These are phyloP conservation scores for Thelephora terrestris DNA, from an alignment of 1,284 basidiomycete genomes.

Conservation along the genomic window DNA sequence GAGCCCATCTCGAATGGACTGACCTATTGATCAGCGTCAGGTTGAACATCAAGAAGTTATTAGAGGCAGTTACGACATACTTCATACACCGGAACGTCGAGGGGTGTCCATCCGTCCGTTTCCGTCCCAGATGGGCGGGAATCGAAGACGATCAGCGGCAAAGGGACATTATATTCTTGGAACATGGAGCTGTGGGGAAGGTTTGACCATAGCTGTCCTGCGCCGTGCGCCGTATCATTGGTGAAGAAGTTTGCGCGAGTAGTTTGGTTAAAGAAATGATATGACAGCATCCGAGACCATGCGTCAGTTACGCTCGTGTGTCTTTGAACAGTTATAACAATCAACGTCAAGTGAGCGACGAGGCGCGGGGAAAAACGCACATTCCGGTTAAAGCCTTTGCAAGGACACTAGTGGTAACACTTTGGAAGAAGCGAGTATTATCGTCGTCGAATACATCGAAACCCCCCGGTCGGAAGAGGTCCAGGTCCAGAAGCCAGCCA, in stretches of 20 bases:
- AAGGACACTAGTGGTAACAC: slow-evolving; percentile 45
- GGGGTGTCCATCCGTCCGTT: slow-evolving; percentile 28
- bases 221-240: slow-evolving; percentile 48
- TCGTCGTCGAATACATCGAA: slow-evolving; percentile 30
- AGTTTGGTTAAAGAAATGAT: slow-evolving; percentile 59
- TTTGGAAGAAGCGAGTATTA: slow-evolving; percentile 52
- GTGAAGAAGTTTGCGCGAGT: slow-evolving; percentile 47
- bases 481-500: slow-evolving; percentile 52
- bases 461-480: slow-evolving; percentile 43
- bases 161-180: slow-evolving; percentile 35
- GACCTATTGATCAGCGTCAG: slow-evolving; percentile 28
- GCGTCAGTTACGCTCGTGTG: slow-evolving; percentile 54
- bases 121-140: slow-evolving; percentile 41
- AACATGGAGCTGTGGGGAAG: slow-evolving; percentile 36
- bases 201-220: slow-evolving; percentile 55
- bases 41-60: background rate
- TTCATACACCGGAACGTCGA: slow-evolving; percentile 51
- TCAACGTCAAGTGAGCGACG: background rate
- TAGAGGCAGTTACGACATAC: slow-evolving; percentile 20
- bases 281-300: slow-evolving; percentile 54
- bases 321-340: slow-evolving; percentile 23
- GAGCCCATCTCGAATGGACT: slow-evolving; percentile 59
- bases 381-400: slow-evolving; percentile 43
- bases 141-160: slow-evolving; percentile 47
- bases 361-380: slow-evolving; percentile 25